Conservation (phyloP, 108 stramenopile species). For the Fistulifera pelliculosa region DNA sequence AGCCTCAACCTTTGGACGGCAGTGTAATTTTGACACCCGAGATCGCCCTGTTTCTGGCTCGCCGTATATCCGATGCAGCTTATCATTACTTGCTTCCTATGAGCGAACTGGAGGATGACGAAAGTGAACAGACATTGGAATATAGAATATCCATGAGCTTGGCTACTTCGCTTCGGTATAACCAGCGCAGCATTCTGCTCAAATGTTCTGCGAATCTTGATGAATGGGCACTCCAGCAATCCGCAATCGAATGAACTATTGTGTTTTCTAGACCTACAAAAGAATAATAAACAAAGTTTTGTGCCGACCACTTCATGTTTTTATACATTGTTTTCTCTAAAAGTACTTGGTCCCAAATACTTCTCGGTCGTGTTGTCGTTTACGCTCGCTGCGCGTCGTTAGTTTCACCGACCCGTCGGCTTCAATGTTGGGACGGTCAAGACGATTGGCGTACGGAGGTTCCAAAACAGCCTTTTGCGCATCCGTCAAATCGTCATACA, state of each 20-base stretch:
- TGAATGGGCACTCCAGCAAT: slow-evolving; percentile 19
- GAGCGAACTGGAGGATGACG: slow-evolving; percentile 18
- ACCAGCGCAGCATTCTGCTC: slow-evolving; percentile 40
- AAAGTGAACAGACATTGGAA: slow-evolving; percentile 6
- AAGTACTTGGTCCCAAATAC: slow-evolving; percentile 88
- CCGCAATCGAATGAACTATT: not conserved
- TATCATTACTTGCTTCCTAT: slow-evolving; percentile 25
- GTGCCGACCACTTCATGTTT: too few relatives aligned
- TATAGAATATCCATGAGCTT: slow-evolving; percentile 10
- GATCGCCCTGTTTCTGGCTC: slow-evolving; percentile 36
- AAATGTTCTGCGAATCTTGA: slow-evolving; percentile 40
- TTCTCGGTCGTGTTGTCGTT: slow-evolving; percentile 73
- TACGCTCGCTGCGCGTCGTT: slow-evolving; percentile 56
- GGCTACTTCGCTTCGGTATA: slow-evolving; percentile 38
- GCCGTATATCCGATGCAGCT: slow-evolving; percentile 41
- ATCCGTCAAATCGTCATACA: slow-evolving; percentile 70
- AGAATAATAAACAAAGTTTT: too few relatives aligned
- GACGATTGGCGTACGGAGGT: slow-evolving; percentile 82
- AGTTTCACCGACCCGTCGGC: slow-evolving; percentile 59
- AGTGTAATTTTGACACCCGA: slow-evolving; percentile 27
- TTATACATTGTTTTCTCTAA: slow-evolving; percentile 22
- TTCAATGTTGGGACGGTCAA: slow-evolving; percentile 72
- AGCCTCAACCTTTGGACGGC: slow-evolving; percentile 7
- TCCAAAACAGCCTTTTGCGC: slow-evolving; percentile 80
- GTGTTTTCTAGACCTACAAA: too few relatives aligned